Evolutionary conservation across 106 monocot genomes (phyloP).

Genomic region (Dactylorhiza incarnata): DNA sequence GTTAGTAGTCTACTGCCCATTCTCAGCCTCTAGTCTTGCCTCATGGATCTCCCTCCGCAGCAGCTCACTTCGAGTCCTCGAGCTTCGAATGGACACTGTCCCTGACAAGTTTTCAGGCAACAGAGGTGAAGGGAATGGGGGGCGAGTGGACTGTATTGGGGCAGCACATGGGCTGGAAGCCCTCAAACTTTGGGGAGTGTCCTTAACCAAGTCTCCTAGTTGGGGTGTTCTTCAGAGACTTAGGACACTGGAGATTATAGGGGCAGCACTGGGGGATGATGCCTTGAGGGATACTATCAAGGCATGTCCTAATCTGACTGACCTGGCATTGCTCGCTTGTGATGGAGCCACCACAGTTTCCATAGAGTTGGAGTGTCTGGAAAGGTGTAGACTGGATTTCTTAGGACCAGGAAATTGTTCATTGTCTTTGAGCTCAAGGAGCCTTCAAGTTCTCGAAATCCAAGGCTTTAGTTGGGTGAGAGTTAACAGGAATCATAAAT

Average conservation of each 20-base stretch:
- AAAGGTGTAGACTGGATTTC: slow-evolving; percentile 84
- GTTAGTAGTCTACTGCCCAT: slow-evolving; percentile 84
- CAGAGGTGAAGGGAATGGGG: neutral
- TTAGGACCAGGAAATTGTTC: slow-evolving; percentile 38
- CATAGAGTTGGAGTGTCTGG: slow-evolving; percentile 45
- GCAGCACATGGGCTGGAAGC: slow-evolving; percentile 39
- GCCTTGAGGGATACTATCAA: slow-evolving; percentile 32
- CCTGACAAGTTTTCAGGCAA: slow-evolving; percentile 18
- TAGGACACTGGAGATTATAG: slow-evolving; percentile 56
- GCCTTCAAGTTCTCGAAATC: slow-evolving; percentile 18
- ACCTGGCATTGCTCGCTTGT: slow-evolving; percentile 81
- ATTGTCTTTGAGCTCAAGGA: slow-evolving; percentile 38
- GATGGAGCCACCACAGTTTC: slow-evolving; percentile 43
- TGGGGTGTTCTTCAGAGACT: slow-evolving; percentile 48
- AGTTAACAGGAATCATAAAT: slow-evolving; percentile 34
- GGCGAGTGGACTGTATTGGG: slow-evolving; percentile 42
- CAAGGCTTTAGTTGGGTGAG: slow-evolving; percentile 76
- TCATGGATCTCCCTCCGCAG: slow-evolving; percentile 42
- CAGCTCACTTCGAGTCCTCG: slow-evolving; percentile 44
- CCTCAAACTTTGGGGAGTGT: slow-evolving; percentile 83
- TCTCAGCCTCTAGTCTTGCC: slow-evolving; percentile 38
- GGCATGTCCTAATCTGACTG: slow-evolving; percentile 66
- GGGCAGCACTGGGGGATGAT: slow-evolving; percentile 43
- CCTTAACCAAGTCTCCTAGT: slow-evolving; percentile 39
- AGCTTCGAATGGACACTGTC: slow-evolving; percentile 68